Base-by-base conservation (phyloP, 495 filamentous ascomycete species). In the Penicillium cosmopolitanum region DNA sequence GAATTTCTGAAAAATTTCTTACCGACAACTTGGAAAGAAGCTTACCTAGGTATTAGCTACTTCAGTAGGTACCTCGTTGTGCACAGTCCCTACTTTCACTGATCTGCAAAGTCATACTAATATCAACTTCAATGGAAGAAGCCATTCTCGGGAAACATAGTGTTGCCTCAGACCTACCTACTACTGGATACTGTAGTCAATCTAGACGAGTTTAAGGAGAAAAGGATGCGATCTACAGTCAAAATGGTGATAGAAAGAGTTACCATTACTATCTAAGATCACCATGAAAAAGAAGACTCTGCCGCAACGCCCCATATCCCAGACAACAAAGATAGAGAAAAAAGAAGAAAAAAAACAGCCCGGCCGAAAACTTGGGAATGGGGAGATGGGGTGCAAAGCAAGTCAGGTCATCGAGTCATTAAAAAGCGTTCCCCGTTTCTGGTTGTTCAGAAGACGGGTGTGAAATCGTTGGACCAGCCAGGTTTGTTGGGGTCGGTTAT, bases 251-350 rank as follows among this genome's bases (percentile, higher is more conserved):
- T 53, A 53, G 52, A 62, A 59, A 53, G 48, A 21, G 31, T 40
- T 58, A 65, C 38, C 66, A 72, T 75, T 78, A 70, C 74, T 76
- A 78, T 76, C 74, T 77, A 74, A 67, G 63, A 69, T 60, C 65
- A 69, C 44, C 53, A 61, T 62, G 44, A 51, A 63, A 47, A 62
- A 67, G 51, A 12, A 55, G 44, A 50, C 25, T 47, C 61, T 56
- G 34, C 58, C 62, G 58, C 58, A 58, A 69, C 66, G 61, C 66
- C 68, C 54, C 57, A 62, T 51, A 57, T 50, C 53, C 63, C 58
- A 56, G 54, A 62, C 54, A 60, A 54, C 56, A 66, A 60, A 52
- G 56, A 47, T 18, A 61, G 4, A 23, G 23, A 23, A 4, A 4
- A 2, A 21, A 21, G 19, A 21, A 31, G 8, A 31, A 53, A 28